Percentiles rank a stretch among this genome's conserved stretches.
Conservation (phyloP, 768 basidiomycete species). For the Filobasidium wieringae region DNA sequence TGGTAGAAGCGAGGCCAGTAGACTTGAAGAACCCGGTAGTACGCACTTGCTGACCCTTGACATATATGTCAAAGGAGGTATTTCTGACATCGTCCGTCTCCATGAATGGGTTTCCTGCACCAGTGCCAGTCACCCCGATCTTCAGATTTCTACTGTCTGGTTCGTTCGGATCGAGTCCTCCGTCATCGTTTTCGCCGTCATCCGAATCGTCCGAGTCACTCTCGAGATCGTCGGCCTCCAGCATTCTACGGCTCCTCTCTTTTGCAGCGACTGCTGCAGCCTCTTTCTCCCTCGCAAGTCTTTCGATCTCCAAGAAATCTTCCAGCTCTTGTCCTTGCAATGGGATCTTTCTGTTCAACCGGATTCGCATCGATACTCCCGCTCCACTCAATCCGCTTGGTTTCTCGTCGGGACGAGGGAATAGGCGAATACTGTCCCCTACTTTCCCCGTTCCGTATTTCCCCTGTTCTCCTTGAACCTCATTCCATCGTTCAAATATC, state of each 20-base stretch:
- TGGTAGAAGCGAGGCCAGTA: constrained; percentile 39
- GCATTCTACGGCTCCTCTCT: constrained; percentile 69
- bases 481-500: constrained; percentile 79
- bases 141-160: no score
- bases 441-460: constrained; percentile 85
- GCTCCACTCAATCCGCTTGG: constrained; percentile 30
- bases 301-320: constrained; percentile 61
- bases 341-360: constrained; percentile 84
- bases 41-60: constrained; percentile 89
- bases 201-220: constrained; percentile 37
- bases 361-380: neutral
- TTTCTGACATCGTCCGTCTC: constrained; percentile 30
- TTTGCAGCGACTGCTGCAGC: constrained; percentile 74
- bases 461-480: constrained; percentile 60
- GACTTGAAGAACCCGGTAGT: constrained; percentile 72
- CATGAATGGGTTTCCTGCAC: constrained; percentile 21
- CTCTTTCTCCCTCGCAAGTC: constrained; percentile 64
- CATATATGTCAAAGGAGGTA: constrained; percentile 86
- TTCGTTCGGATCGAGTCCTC: constrained; percentile 49
- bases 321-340: constrained; percentile 81
- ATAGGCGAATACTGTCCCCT: constrained; percentile 64
- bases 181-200: constrained; percentile 56
- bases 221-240: constrained; percentile 72
- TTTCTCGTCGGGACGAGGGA: constrained; percentile 58
- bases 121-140: constrained; percentile 15